phyloP scores from a whole-genome alignment of 2,329 filamentous ascomycete species.

The Aspergillus sojae region DNA sequence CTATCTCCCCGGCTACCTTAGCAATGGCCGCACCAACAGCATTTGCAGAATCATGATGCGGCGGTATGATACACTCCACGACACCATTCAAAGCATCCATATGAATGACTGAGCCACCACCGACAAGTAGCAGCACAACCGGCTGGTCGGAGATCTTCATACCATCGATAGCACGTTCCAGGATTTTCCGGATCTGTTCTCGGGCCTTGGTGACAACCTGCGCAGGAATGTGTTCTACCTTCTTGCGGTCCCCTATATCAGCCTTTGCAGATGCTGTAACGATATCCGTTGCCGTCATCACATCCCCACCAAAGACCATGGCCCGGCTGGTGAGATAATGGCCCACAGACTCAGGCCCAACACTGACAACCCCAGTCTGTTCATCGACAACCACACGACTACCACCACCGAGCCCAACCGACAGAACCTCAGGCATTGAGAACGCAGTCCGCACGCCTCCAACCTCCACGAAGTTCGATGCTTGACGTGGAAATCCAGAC shows the following conservation, averaged over 20 bases:
- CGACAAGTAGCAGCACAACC: slow-evolving; percentile 58
- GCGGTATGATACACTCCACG: not conserved
- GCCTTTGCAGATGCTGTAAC: slow-evolving; percentile 37
- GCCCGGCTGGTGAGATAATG: slow-evolving; percentile 59
- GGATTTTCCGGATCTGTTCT: not conserved
- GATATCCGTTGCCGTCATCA: slow-evolving; percentile 63
- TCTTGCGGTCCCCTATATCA: not conserved
- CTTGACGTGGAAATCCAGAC: slow-evolving; percentile 59
- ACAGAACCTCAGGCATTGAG: not conserved
- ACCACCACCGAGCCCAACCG: not conserved
- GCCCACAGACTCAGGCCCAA: slow-evolving; percentile 66
- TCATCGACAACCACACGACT: not conserved
- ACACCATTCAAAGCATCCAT: not conserved
- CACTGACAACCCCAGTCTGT: slow-evolving; percentile 35
- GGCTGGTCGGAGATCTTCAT: not conserved
- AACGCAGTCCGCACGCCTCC: not conserved
- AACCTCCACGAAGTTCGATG: not conserved
- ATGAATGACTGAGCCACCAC: slow-evolving; percentile 52
- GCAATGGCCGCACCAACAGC: slow-evolving; percentile 67
- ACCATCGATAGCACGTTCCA: not conserved
- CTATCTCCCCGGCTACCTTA: slow-evolving; percentile 50
- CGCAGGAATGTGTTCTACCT: not conserved
- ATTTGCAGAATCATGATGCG: slow-evolving; percentile 59
- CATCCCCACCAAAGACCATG: slow-evolving; percentile 59
- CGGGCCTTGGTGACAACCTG: not conserved